A percentile compares a stretch with the other conserved stretches of the same genome.
Conservation (phyloP, 768 basidiomycete genomes). For the Hypsizygus marmoreus region DNA sequence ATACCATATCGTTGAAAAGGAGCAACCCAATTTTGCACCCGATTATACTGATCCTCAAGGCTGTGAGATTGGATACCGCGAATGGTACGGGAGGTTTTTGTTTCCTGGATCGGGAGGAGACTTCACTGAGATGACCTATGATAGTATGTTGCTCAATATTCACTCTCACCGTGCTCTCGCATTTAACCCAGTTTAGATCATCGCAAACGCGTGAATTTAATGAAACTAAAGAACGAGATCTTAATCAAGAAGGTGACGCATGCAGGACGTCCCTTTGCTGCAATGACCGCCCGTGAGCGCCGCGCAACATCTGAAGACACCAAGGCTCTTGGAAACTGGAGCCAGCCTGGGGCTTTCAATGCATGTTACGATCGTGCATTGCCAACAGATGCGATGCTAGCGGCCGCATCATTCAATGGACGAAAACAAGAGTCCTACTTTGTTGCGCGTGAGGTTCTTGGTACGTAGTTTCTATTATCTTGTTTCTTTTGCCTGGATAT, state of each 20-base stretch:
- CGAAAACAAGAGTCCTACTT: conserved; percentile 29
- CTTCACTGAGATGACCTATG: conserved; percentile 25
- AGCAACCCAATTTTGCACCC: conserved; percentile 23
- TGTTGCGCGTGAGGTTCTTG: conserved; percentile 20
- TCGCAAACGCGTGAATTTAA: conserved; percentile 20
- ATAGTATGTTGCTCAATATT: conserved; percentile 23
- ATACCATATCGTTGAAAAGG: conserved; percentile 27
- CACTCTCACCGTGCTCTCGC: background rate
- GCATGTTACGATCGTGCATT: no score
- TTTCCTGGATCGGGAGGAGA: conserved; percentile 19
- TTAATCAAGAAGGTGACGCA: no score
- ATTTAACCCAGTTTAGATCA: conserved; percentile 24
- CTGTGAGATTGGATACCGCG: conserved; percentile 25
- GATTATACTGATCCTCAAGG: conserved; percentile 30
- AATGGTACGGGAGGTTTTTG: conserved; percentile 29
- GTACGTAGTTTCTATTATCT: conserved; percentile 17
- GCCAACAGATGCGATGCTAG: no score
- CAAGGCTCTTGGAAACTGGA: conserved; percentile 36
- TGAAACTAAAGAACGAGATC: conserved; percentile 24
- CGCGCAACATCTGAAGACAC: conserved; percentile 25
- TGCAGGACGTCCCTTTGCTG: conserved; percentile 27
- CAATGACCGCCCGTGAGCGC: conserved; percentile 27
- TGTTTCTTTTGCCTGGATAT: background rate
- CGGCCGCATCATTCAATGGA: no score
- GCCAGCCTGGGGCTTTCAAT: conserved; percentile 19